Percentiles rank a stretch among this genome's conserved stretches.
These are phyloP conservation scores for Fonsecaea erecta DNA, from an alignment of 2,329 filamentous ascomycete species.

Conservation along the genomic window DNA sequence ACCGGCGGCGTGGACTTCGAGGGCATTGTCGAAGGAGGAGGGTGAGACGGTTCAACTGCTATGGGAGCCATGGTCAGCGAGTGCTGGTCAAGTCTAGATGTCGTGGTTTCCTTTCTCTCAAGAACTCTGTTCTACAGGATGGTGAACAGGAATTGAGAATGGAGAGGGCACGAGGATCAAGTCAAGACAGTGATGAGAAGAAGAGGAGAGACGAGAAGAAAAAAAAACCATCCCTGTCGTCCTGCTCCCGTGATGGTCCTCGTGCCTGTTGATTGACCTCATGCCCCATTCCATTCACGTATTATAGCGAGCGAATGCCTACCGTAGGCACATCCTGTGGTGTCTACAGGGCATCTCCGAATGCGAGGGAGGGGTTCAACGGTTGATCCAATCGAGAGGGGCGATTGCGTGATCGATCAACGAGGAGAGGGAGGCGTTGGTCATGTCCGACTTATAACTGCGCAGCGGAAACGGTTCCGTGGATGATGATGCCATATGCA, in stretches of 20 bases:
- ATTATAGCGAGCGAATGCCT: conserved; percentile 4
- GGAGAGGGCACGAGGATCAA: neutral
- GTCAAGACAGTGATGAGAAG: no score
- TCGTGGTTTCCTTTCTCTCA: no score
- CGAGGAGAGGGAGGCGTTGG: conserved; percentile 3
- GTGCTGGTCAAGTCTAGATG: neutral
- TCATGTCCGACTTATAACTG: conserved; percentile 5
- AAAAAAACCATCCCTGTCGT: no score
- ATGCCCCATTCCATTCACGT: conserved; percentile 6
- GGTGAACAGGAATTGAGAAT: neutral
- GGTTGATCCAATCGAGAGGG: conserved; percentile 31
- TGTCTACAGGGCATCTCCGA: conserved; percentile 25
- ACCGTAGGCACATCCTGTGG: neutral
- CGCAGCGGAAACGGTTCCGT: conserved; percentile 1
- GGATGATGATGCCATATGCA: no score
- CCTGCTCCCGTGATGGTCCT: neutral
- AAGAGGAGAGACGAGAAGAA: no score
- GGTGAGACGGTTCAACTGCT: conserved; percentile 20
- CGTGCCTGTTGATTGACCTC: conserved; percentile 13
- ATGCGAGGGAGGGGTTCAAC: conserved; percentile 9
- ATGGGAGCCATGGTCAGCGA: conserved; percentile 24
- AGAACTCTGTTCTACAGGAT: neutral
- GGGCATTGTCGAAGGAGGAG: neutral
- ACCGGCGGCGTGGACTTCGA: conserved; percentile 18
- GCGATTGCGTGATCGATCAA: conserved; percentile 32